phyloP scores from a whole-genome alignment of 805 yeast genomes.

The Wickerhamiella sorbophila region DNA sequence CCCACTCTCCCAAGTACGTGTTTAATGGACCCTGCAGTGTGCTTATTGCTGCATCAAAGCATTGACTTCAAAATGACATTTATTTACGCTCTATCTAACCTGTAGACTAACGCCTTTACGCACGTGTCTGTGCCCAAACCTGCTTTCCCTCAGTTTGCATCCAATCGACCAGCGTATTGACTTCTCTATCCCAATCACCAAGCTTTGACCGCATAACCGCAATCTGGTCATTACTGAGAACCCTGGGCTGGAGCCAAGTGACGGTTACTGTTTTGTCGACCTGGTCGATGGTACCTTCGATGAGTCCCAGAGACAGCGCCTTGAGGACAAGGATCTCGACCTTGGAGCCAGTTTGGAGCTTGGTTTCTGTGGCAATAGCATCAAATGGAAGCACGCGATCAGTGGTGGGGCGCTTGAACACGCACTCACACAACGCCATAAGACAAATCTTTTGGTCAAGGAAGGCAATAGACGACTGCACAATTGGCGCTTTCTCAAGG shows the following conservation, averaged over 20 bases:
- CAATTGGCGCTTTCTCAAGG: slow-evolving; percentile 36
- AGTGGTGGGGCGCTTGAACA: slow-evolving; percentile 61
- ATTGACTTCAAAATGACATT: not conserved
- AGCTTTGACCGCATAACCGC: slow-evolving; percentile 59
- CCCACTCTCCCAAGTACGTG: slow-evolving; percentile 5
- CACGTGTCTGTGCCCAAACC: slow-evolving; percentile 38
- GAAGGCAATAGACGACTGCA: slow-evolving; percentile 46
- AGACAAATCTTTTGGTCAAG: slow-evolving; percentile 82
- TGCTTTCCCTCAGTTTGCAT: slow-evolving; percentile 48
- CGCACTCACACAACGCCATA: slow-evolving; percentile 79
- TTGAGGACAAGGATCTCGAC: slow-evolving; percentile 88
- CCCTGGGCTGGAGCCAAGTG: slow-evolving; percentile 93
- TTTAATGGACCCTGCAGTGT: slow-evolving; percentile 6
- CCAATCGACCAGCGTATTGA: slow-evolving; percentile 45
- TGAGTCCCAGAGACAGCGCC: slow-evolving; percentile 68
- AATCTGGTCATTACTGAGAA: slow-evolving; percentile 71
- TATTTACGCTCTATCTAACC: slow-evolving; percentile 15
- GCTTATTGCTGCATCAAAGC: not conserved
- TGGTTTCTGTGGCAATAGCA: slow-evolving; percentile 60
- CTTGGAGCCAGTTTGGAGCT: slow-evolving; percentile 43
- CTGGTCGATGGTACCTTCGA: slow-evolving; percentile 86
- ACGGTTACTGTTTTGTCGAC: slow-evolving; percentile 63
- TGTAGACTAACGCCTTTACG: slow-evolving; percentile 1
- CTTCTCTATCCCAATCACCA: slow-evolving; percentile 65
- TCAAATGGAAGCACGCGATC: slow-evolving; percentile 59